Conservation (phyloP, 1,139 yeast species). For the Blastobotrys proliferans region DNA sequence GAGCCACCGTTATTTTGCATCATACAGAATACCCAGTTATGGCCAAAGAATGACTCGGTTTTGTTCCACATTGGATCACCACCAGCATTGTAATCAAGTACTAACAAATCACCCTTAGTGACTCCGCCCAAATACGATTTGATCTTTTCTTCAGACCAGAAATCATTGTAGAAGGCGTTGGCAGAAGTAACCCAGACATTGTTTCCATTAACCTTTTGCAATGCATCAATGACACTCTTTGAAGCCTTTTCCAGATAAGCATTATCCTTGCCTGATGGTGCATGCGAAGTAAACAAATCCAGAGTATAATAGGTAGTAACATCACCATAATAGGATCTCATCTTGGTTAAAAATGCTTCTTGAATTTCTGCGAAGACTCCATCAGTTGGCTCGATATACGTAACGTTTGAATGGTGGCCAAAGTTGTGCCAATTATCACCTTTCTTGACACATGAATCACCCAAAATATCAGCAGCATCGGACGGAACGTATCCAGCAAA, state of each 20-base stretch:
- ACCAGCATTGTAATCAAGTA: conserved; percentile 16
- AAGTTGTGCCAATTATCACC: background rate
- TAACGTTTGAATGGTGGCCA: conserved; percentile 11
- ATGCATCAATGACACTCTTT: conserved; percentile 9
- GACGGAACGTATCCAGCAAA: conserved; percentile 17
- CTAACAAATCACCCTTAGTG: conserved; percentile 10
- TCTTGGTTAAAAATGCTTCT: conserved; percentile 10
- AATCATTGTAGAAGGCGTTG: conserved; percentile 14
- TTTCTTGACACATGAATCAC: too few relatives aligned
- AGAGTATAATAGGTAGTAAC: conserved; percentile 13
- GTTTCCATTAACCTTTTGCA: conserved; percentile 9
- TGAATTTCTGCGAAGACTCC: conserved; percentile 15
- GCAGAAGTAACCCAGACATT: conserved; percentile 19
- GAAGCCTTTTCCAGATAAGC: conserved; percentile 13
- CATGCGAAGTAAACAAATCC: conserved; percentile 15
- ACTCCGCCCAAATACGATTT: conserved; percentile 16
- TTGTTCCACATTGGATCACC: too few relatives aligned
- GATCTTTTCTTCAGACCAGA: conserved; percentile 14
- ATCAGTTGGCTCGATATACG: conserved; percentile 15
- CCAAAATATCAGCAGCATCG: background rate
- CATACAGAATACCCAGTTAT: too few relatives aligned
- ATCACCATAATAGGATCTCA: conserved; percentile 1
- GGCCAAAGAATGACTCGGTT: too few relatives aligned
- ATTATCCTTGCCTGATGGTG: conserved; percentile 12
- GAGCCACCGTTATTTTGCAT: too few relatives aligned